These are phyloP conservation scores for Malassezia vespertilionis DNA, from an alignment of 1,284 basidiomycete genomes.

Conservation along the genomic window DNA sequence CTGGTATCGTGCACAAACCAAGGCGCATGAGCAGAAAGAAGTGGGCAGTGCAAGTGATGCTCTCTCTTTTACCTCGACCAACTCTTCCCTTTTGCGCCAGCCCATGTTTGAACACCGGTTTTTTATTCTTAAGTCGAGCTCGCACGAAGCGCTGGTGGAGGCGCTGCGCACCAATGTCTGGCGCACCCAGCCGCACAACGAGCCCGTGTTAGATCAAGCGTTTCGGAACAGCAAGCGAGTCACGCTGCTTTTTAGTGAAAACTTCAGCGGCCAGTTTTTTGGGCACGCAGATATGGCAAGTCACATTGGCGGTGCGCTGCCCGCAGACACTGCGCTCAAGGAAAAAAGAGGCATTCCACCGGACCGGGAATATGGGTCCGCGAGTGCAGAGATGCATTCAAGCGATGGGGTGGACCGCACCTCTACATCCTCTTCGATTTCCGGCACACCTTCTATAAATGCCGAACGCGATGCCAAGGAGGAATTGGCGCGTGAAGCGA, in stretches of 20 bases:
- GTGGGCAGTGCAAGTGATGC: constrained; percentile 17
- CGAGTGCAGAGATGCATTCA: no score
- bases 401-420: not conserved
- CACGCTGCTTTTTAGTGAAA: constrained; percentile 78
- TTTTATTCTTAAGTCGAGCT: constrained; percentile 76
- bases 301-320: constrained; percentile 17
- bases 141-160: constrained; percentile 66
- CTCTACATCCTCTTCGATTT: not conserved
- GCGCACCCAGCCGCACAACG: constrained; percentile 90
- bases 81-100: constrained; percentile 58
- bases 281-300: constrained; percentile 46
- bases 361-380: no score
- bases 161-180: constrained; percentile 72
- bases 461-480: constrained; percentile 1
- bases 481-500: constrained; percentile 49
- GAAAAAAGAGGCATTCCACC: no score
- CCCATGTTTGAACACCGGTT: constrained; percentile 72
- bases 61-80: constrained; percentile 36
- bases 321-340: no score
- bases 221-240: constrained; percentile 76
- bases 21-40: constrained; percentile 1
- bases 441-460: not conserved
- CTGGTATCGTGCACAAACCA: constrained; percentile 50
- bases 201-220: constrained; percentile 64
- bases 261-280: constrained; percentile 60